These are phyloP conservation scores for Floccularia luteovirens DNA, from an alignment of 768 basidiomycete species.

Conservation along the genomic window DNA sequence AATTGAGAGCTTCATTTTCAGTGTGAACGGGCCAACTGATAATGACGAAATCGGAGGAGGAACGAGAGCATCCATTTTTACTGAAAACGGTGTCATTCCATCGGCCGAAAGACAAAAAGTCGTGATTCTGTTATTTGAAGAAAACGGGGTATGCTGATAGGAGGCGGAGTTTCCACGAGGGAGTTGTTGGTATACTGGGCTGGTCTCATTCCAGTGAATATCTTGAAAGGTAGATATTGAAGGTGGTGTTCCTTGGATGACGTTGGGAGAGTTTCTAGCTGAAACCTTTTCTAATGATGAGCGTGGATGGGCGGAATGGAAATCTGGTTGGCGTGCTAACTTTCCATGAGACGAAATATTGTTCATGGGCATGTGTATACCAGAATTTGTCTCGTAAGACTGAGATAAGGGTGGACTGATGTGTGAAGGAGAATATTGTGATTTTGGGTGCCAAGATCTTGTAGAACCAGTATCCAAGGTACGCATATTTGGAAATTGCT, in stretches of 20 bases:
- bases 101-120: conserved; percentile 10
- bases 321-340: no score
- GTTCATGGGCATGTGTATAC: no score
- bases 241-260: background rate
- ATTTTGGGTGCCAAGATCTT: conserved; percentile 6
- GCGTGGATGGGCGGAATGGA: background rate
- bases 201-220: background rate
- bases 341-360: no score
- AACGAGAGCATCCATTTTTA: conserved; percentile 50
- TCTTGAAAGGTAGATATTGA: background rate
- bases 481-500: conserved; percentile 21
- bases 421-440: conserved; percentile 6
- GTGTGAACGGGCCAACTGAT: conserved; percentile 33
- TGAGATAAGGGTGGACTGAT: background rate
- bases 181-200: background rate
- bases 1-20: conserved; percentile 52
- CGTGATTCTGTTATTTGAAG: conserved; percentile 7
- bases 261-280: background rate
- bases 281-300: background rate
- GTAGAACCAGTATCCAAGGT: conserved; percentile 15
- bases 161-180: background rate
- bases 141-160: background rate
- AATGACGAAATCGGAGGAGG: conserved; percentile 32
- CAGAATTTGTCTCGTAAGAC: background rate
- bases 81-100: conserved; percentile 55